A percentile compares a stretch with the other conserved stretches of the same genome.
These are phyloP conservation scores for Kentomonas sorsogonicus DNA, from an alignment of 208 protist species.

Conservation along the genomic window DNA sequence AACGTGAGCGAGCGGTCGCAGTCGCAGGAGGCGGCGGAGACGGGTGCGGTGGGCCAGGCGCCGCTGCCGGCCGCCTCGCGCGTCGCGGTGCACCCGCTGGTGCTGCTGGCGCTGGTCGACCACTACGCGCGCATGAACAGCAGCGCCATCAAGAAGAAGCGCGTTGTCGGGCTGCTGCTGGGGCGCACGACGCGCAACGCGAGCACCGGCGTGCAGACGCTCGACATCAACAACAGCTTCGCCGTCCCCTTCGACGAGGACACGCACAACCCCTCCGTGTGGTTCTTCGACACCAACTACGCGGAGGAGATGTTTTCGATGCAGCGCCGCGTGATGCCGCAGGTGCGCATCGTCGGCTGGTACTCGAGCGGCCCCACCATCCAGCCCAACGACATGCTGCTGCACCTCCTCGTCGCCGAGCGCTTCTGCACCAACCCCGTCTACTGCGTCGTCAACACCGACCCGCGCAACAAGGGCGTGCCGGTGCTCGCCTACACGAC, in stretches of 20 bases:
- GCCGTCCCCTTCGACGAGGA: conserved; percentile 99
- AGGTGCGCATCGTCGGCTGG: conserved; percentile 98
- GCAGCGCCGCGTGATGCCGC: conserved; percentile 98
- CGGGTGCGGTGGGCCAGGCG: too few species aligned
- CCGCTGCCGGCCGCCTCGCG: conserved; percentile 53
- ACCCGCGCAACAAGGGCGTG: conserved; percentile 84
- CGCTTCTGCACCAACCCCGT: conserved; percentile 90
- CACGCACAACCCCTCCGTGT: conserved; percentile 93
- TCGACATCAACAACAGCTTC: conserved; percentile 97
- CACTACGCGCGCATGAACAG: conserved; percentile 98
- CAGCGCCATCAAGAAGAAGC: conserved; percentile 86
- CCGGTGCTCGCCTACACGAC: conserved; percentile 88
- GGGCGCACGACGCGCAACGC: conserved; percentile 72
- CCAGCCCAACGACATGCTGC: conserved; percentile 93
- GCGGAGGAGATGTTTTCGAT: conserved; percentile 97
- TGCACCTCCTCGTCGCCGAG: conserved; percentile 94
- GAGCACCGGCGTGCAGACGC: conserved; percentile 42
- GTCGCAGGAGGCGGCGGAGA: conserved; percentile 16
- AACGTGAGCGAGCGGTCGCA: conserved; percentile 19
- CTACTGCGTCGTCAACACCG: conserved; percentile 90
- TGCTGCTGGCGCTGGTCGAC: conserved; percentile 98
- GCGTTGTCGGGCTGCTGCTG: conserved; percentile 97
- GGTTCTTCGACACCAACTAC: conserved; percentile 98
- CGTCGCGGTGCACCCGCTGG: conserved; percentile 97
- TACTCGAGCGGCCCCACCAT: conserved; percentile 98